Percentiles rank a stretch among this genome's conserved stretches.
Conservation (phyloP, 495 filamentous ascomycete genomes). For the Articulospora tetracladia region DNA sequence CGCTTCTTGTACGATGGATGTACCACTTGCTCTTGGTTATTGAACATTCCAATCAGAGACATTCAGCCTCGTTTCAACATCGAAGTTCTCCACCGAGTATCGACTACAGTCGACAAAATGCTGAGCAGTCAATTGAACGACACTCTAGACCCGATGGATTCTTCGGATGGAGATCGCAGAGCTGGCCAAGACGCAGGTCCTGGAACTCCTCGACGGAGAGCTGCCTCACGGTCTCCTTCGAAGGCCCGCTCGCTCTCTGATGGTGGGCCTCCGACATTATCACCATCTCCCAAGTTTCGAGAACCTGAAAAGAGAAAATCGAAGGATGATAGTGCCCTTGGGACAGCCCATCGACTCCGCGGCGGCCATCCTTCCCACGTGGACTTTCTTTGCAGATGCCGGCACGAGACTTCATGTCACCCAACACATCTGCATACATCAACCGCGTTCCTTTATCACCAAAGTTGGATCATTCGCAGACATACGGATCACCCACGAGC, state of each 20-base stretch:
- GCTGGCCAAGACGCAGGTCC: neutral
- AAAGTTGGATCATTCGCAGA: conserved; percentile 76
- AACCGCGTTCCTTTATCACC: conserved; percentile 75
- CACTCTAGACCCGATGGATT: neutral
- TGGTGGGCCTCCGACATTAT: conserved; percentile 47
- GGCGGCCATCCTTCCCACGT: conserved; percentile 54
- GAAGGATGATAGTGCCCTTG: conserved; percentile 77
- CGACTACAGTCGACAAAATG: conserved; percentile 8
- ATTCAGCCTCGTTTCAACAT: neutral
- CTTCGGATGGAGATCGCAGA: neutral
- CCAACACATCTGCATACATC: conserved; percentile 50
- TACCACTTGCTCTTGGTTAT: neutral
- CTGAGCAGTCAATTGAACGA: conserved; percentile 20
- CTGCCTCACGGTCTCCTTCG: conserved; percentile 19
- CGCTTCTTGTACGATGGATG: neutral
- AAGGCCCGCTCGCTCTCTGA: conserved; percentile 31
- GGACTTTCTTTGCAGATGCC: conserved; percentile 75
- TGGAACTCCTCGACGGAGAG: neutral
- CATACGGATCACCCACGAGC: conserved; percentile 79
- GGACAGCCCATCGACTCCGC: conserved; percentile 60
- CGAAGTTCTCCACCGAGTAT: neutral
- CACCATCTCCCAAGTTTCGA: conserved; percentile 63
- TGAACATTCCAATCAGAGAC: neutral
- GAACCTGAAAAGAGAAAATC: conserved; percentile 51
- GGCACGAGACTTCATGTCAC: conserved; percentile 45